Evolutionary conservation across 176 grass and related monocot genomes (phyloP).

Genomic region (Juncus inflexus): DNA sequence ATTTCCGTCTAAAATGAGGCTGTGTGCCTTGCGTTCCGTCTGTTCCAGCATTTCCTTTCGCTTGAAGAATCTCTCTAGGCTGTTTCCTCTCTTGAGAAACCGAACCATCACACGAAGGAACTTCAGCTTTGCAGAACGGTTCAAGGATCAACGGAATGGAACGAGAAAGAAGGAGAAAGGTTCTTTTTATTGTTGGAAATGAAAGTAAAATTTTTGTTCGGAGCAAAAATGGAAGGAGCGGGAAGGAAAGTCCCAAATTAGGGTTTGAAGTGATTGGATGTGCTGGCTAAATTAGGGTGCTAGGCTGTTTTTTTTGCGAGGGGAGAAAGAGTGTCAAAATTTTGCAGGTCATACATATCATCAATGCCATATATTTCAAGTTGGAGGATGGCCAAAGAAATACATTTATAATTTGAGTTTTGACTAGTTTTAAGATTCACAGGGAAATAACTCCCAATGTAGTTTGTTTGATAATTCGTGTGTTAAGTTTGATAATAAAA

Average conservation of each 20-base stretch:
- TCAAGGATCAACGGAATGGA: background rate
- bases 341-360: background rate
- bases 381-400: too few species aligned
- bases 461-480: too few species aligned
- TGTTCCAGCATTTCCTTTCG: slow-evolving; percentile 17
- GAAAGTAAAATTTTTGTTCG: slow-evolving; percentile 4
- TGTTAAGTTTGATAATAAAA: too few species aligned
- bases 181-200: slow-evolving; percentile 18
- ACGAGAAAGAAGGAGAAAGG: slow-evolving; percentile 12
- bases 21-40: slow-evolving; percentile 3
- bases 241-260: slow-evolving; percentile 3
- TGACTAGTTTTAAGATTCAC: too few species aligned
- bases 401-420: too few species aligned
- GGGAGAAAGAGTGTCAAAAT: background rate
- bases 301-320: slow-evolving; percentile 7
- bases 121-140: slow-evolving; percentile 15
- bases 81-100: slow-evolving; percentile 31
- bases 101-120: slow-evolving; percentile 31
- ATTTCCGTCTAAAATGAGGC: slow-evolving; percentile 3
- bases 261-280: background rate
- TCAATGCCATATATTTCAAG: too few species aligned
- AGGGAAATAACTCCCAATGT: too few species aligned
- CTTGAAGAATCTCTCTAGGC: slow-evolving; percentile 30
- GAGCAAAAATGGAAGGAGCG: background rate
- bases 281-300: slow-evolving; percentile 25